phyloP scores from a whole-genome alignment of 208 protist genomes.

The Crithidia acanthocephali region DNA sequence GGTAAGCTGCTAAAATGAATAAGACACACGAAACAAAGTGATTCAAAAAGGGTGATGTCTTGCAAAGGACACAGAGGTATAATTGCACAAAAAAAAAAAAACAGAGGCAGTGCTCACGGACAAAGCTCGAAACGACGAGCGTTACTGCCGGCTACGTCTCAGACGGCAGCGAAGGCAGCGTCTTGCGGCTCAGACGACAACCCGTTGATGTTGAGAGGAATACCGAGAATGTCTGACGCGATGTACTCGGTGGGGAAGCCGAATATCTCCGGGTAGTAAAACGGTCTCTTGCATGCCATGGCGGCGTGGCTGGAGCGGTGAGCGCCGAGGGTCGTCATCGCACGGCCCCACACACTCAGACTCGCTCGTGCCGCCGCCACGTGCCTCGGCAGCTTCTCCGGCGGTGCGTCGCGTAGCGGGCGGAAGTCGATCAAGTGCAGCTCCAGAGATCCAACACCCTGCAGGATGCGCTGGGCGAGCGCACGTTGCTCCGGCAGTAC shows the following conservation, averaged over 20 bases:
- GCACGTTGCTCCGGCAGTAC: constrained; percentile 41
- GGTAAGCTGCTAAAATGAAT: too few relatives aligned
- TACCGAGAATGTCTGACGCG: constrained; percentile 16
- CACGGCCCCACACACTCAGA: background rate
- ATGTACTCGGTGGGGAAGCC: constrained; percentile 42
- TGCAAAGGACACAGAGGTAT: too few relatives aligned
- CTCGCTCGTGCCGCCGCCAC: constrained; percentile 5
- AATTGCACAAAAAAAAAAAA: too few relatives aligned
- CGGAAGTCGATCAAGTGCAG: constrained; percentile 47
- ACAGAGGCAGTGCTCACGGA: too few relatives aligned
- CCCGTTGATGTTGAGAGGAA: background rate
- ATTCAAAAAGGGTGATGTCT: too few relatives aligned
- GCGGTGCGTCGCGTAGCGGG: constrained; percentile 4
- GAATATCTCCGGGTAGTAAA: constrained; percentile 30
- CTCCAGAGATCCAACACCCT: constrained; percentile 37
- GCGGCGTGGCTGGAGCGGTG: constrained; percentile 29
- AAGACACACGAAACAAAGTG: too few relatives aligned
- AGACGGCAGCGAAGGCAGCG: background rate
- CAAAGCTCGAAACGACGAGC: too few relatives aligned
- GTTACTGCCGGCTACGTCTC: background rate
- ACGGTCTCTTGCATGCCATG: constrained; percentile 35
- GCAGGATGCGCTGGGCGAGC: constrained; percentile 38
- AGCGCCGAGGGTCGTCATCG: constrained; percentile 12
- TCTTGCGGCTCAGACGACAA: background rate
- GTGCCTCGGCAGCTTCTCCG: background rate